Base-by-base conservation (phyloP, 2,329 filamentous ascomycete genomes). In the Arthrobotrys sphaeroides region DNA sequence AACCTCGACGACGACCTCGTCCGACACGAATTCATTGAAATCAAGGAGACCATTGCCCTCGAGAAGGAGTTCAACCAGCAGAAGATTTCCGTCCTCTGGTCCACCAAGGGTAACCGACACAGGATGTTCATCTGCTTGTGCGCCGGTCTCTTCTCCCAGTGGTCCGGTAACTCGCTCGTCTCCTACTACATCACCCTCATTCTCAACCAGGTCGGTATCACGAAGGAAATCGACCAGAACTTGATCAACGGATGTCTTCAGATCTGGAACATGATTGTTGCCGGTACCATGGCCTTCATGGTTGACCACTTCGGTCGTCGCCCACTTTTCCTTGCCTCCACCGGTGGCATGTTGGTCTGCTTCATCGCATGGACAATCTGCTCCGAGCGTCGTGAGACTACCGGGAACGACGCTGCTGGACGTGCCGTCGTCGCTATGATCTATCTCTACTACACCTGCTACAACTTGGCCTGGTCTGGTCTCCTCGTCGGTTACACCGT, bases 91-190 rank as follows among this genome's bases (percentile, higher is more conserved):
- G 83, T 85, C 68, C 82, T 87, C 38, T 80, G 84, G 79, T 84
- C 83, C 62, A 86, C 85, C 3, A 83, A 83, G 22, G 87, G 86
- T 40, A 89, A 88, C 80, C 84, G 86, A 38, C 84, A 85, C 77
- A 83, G 87, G 36, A 81, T 88, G 26, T 79, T 87, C 55, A 87
- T 89, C 66, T 81, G 86, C n/a, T 80, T 88, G 53, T 83, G 84
- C 20, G 82, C 86, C 5, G 87, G 86, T 73, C 82, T 87, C 73
- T 88, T 88, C 82, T 85, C 85, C 6, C 87, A 89, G 77, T 88
- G 86, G 85, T 86, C 84, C 64, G 87, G 87, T 36, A 88, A 87
- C 77, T 84, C 84, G 43, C 79, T 86, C 6, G 83, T 85, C 31
- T 84, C 82, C 2, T 83, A 83, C 66, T 82, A 84, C 67, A 80